Conservation (phyloP, 352 stramenopile species). For the Nannochloropsis limnetica region DNA sequence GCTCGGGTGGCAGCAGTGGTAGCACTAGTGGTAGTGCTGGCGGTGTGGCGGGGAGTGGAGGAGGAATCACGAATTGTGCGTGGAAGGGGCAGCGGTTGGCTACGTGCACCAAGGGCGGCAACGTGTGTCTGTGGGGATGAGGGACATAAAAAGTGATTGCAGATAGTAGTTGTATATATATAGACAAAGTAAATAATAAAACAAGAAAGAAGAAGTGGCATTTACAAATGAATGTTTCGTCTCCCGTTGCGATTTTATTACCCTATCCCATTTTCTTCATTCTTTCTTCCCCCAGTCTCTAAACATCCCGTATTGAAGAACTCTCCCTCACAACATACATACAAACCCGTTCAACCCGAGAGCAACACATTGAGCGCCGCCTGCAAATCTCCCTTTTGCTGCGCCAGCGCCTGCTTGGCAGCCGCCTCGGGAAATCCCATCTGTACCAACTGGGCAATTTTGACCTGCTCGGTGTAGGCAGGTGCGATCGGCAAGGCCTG, state of each 20-base stretch:
- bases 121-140: conserved; percentile 8
- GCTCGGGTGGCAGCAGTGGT: not conserved
- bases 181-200: conserved; percentile 9
- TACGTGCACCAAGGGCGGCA: not conserved
- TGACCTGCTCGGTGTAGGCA: conserved; percentile 21
- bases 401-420: not conserved
- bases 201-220: not conserved
- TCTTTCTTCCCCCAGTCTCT: not conserved
- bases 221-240: too few species aligned
- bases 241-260: too few species aligned
- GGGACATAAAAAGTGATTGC: not conserved
- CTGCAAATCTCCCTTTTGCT: not conserved
- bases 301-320: not conserved
- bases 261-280: not conserved
- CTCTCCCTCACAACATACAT: not conserved
- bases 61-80: conserved; percentile 3
- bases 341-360: not conserved
- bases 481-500: conserved; percentile 7
- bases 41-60: not conserved
- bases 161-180: too few species aligned
- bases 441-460: not conserved
- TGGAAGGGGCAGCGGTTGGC: conserved; percentile 25
- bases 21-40: not conserved
- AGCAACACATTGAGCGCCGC: conserved; percentile 28
- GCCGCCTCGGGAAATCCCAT: not conserved